Evolutionary conservation across 441 rosid species (phyloP), one percentile per base, ranked within the genome.

Genomic region (Lepidium campestre): DNA sequence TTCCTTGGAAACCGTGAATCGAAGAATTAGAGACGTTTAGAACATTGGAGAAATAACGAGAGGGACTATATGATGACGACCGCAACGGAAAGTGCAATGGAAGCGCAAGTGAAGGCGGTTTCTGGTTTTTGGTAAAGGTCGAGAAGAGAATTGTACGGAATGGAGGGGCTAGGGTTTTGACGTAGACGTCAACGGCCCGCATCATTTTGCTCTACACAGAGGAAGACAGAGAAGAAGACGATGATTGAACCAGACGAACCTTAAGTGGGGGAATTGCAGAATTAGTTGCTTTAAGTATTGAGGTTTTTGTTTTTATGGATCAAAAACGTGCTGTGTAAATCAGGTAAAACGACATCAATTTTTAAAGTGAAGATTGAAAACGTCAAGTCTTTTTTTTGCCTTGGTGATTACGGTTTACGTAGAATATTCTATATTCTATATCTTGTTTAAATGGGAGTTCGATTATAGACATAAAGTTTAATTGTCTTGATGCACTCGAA

Each of bases 141-240:
- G 64, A 59, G 70, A 25, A 65, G 66, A 80, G 37, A 69, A 75
- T n/a, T 50, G 80, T 66, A 53, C 85, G 87, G 68, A 80, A n/a
- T 5, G 84, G 79, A 7, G 57, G 41, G 57, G 73, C 78, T 2
- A 80, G 70, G 53, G 78, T 53, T 70, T 76, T 79, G 25, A 57
- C 25, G 56, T 65, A 72, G 31, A 70, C 68, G 31, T 77, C 79
- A 19, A 81, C 53, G 66, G 56, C 55, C 11, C 86, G 80, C 86
- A 80, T 73, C 91, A 84, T 86, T 61, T 39, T 66, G 40, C 9
- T 2, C 7, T 2, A 15, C 42, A 25, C 87, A 86, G 20, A 35
- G 68, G 13, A 17, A 35, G 13, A 10, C 15, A 35, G 56, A 57
- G 40, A 39, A 9, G 48, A 42, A 44, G 35, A 27, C 6, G 29